Percentiles rank a stretch among this genome's conserved stretches.
phyloP scores from a whole-genome alignment of 768 basidiomycete genomes.

The Lyophyllum atratum region DNA sequence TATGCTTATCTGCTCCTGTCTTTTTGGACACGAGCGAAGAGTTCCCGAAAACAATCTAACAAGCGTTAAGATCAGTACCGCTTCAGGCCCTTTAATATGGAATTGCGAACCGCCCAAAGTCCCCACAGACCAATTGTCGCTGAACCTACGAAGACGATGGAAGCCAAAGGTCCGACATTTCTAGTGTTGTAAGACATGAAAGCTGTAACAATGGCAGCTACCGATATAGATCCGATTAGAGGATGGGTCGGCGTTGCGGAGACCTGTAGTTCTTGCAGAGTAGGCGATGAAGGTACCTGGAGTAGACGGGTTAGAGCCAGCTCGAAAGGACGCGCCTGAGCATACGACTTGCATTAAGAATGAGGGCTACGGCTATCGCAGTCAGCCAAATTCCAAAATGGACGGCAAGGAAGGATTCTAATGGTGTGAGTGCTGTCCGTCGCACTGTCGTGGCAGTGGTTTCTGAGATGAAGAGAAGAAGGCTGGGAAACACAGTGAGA shows the following conservation, averaged over 20 bases:
- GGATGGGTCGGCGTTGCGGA: constrained; percentile 49
- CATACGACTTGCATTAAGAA: constrained; percentile 53
- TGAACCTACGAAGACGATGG: constrained; percentile 50
- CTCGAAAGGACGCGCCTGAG: constrained; percentile 5
- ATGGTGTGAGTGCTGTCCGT: constrained; percentile 50
- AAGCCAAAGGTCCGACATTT: constrained; percentile 57
- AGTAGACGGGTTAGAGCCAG: too few relatives aligned
- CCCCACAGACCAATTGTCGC: constrained; percentile 64
- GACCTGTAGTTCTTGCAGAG: constrained; percentile 30
- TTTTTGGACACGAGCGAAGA: constrained; percentile 60
- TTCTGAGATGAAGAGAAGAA: constrained; percentile 69
- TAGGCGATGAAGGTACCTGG: neutral
- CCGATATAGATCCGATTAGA: constrained; percentile 60
- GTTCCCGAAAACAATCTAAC: constrained; percentile 62
- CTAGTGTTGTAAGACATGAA: constrained; percentile 68
- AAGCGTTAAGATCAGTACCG: neutral
- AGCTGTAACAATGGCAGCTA: constrained; percentile 53
- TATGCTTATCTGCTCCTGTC: constrained; percentile 82
- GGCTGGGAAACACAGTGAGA: constrained; percentile 56
- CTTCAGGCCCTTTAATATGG: constrained; percentile 3
- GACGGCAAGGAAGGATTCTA: constrained; percentile 71
- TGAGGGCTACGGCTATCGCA: constrained; percentile 53
- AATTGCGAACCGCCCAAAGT: constrained; percentile 63
- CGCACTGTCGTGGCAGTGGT: constrained; percentile 37
- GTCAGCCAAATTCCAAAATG: constrained; percentile 66